phyloP scores from a whole-genome alignment of 2,329 filamentous ascomycete genomes.

The Neocucurbitaria cava region DNA sequence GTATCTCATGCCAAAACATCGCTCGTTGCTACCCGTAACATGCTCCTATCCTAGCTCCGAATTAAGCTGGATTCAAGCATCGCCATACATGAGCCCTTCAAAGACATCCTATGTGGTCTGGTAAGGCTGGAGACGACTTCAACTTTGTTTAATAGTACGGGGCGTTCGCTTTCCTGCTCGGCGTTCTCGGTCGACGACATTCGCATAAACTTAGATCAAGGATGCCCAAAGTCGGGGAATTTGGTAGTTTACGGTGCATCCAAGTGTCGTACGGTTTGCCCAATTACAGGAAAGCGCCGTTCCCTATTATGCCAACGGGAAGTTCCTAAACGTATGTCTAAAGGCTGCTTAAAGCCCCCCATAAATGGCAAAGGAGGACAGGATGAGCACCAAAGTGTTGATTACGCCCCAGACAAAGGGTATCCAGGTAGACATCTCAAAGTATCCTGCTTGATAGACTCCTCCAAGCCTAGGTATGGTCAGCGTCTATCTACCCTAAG shows the following conservation, averaged over 20 bases:
- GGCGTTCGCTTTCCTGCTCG: too few species aligned
- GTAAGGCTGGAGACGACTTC: too few species aligned
- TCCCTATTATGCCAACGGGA: background rate
- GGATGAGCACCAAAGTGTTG: slow-evolving; percentile 80
- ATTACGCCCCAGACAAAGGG: slow-evolving; percentile 87
- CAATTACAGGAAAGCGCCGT: background rate
- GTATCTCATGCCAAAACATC: background rate
- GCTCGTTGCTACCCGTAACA: background rate
- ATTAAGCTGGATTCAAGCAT: background rate
- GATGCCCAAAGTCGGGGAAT: background rate
- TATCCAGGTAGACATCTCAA: slow-evolving; percentile 93
- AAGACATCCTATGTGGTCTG: too few species aligned
- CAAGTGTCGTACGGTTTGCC: background rate
- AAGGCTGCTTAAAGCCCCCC: slow-evolving; percentile 70
- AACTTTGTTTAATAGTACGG: too few species aligned
- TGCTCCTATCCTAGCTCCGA: background rate
- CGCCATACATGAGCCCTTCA: too few species aligned
- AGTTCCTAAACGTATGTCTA: background rate
- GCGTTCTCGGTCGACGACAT: too few species aligned
- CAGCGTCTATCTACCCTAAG: slow-evolving; percentile 1
- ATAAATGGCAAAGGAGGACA: slow-evolving; percentile 93
- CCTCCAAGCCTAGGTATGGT: slow-evolving; percentile 69
- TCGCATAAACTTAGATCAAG: too few species aligned
- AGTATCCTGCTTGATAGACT: slow-evolving; percentile 81
- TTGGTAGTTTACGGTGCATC: background rate